Evolutionary conservation across 2,329 filamentous ascomycete genomes (phyloP).

Genomic region (Leptodontidium sp.): DNA sequence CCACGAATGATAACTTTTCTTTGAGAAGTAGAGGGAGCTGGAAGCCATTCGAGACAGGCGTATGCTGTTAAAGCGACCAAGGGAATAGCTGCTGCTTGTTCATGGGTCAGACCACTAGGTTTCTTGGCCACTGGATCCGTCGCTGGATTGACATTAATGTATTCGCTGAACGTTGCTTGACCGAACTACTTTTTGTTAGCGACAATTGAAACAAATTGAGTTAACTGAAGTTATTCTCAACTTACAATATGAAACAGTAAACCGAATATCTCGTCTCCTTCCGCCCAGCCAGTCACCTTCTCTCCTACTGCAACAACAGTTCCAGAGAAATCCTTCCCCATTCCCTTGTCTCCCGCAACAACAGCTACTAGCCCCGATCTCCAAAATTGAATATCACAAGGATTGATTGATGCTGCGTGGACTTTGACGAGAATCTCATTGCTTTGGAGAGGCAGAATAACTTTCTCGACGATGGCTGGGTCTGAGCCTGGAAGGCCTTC

Average conservation of each 20-base stretch:
- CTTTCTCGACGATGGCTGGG: constrained; percentile 37
- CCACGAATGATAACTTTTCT: constrained; percentile 41
- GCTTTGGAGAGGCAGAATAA: constrained; percentile 35
- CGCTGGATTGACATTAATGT: constrained; percentile 41
- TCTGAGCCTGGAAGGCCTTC: constrained; percentile 29
- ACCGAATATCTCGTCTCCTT: constrained; percentile 50
- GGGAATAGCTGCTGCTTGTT: constrained; percentile 54
- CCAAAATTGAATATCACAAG: constrained; percentile 45
- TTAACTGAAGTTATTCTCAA: neutral
- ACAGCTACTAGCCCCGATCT: constrained; percentile 38
- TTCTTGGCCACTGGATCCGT: constrained; percentile 46
- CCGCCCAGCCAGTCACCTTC: constrained; percentile 44
- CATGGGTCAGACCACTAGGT: constrained; percentile 52
- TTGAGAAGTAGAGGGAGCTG: constrained; percentile 26
- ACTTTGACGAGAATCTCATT: constrained; percentile 44
- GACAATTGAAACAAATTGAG: neutral
- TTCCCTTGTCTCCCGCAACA: constrained; percentile 44
- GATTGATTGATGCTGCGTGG: constrained; percentile 45
- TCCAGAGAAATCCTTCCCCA: constrained; percentile 45
- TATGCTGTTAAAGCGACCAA: constrained; percentile 53
- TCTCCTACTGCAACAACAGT: constrained; percentile 48
- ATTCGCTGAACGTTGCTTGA: constrained; percentile 44
- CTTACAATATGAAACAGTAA: constrained; percentile 43
- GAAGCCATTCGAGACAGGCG: constrained; percentile 43
- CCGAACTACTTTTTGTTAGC: constrained; percentile 37